Evolutionary conservation across 441 rosid genomes (phyloP).

Genomic region (Aquilaria agallochum): DNA sequence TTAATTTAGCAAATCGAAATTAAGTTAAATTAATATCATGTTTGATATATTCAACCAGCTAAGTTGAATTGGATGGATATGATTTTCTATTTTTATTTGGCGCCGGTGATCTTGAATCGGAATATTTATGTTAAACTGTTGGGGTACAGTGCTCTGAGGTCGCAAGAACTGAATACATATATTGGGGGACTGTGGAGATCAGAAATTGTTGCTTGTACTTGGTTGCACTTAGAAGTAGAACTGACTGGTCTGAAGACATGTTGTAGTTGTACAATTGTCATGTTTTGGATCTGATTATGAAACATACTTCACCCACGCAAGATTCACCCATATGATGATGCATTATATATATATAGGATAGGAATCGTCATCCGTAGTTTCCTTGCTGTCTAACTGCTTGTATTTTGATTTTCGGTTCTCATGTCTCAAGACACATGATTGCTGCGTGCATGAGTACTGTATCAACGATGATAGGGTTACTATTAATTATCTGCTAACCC

Average conservation of each 20-base stretch:
- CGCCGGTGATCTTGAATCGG: conserved; percentile 21
- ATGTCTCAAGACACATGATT: too few species aligned
- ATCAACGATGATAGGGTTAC: too few species aligned
- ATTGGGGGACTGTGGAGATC: not conserved
- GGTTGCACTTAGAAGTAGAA: conserved; percentile 19
- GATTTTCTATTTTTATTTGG: conserved; percentile 1
- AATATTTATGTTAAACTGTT: conserved; percentile 18
- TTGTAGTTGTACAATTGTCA: conserved; percentile 8
- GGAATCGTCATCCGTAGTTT: too few species aligned
- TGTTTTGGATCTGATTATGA: conserved; percentile 13
- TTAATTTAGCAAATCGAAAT: too few species aligned
- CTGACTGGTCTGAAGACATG: not conserved
- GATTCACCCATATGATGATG: too few species aligned
- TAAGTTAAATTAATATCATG: too few species aligned
- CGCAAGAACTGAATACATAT: conserved; percentile 8
- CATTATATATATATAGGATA: too few species aligned
- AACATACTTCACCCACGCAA: too few species aligned
- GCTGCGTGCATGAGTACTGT: too few species aligned
- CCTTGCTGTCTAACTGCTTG: too few species aligned
- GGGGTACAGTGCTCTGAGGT: conserved; percentile 14
- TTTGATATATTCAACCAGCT: not conserved
- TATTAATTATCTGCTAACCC: too few species aligned
- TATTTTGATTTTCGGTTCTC: too few species aligned
- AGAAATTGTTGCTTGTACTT: conserved; percentile 1
- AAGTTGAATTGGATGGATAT: conserved; percentile 1